Evolutionary conservation across 1,284 basidiomycete genomes (phyloP).

Genomic region (Cryptococcus sp.): DNA sequence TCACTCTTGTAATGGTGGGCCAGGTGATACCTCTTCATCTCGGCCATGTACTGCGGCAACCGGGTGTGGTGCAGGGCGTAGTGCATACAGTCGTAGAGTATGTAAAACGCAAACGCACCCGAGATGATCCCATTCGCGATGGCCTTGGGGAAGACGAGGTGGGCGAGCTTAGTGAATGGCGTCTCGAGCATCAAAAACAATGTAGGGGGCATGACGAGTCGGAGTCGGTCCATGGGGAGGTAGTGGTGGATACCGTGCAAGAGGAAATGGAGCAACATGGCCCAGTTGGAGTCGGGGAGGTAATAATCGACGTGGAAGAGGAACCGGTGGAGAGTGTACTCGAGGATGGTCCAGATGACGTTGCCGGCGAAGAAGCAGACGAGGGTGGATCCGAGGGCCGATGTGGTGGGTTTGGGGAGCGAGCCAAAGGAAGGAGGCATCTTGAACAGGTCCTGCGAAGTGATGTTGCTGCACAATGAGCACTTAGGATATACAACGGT

Average conservation of each 20-base stretch:
- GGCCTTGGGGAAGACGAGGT: constrained; percentile 73
- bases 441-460: constrained; percentile 27
- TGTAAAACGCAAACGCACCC: constrained; percentile 85
- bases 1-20: constrained; percentile 90
- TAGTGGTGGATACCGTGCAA: constrained; percentile 97
- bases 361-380: constrained; percentile 74
- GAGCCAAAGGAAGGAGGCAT: constrained; percentile 21
- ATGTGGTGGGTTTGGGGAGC: constrained; percentile 24
- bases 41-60: constrained; percentile 77
- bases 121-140: constrained; percentile 91
- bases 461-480: constrained; percentile 27
- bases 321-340: constrained; percentile 94
- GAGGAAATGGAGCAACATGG: constrained; percentile 84
- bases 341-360: constrained; percentile 89
- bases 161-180: constrained; percentile 84
- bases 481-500: background rate
- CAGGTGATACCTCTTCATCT: constrained; percentile 96
- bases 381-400: constrained; percentile 49
- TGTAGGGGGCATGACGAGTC: constrained; percentile 94
- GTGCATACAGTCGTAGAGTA: constrained; percentile 87
- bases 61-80: constrained; percentile 87
- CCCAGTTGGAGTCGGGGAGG: constrained; percentile 75
- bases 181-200: constrained; percentile 73
- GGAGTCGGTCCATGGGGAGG: constrained; percentile 89
- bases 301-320: constrained; percentile 93